Conservation (phyloP, 306 rosid species). For the Quillaja saponaria region DNA sequence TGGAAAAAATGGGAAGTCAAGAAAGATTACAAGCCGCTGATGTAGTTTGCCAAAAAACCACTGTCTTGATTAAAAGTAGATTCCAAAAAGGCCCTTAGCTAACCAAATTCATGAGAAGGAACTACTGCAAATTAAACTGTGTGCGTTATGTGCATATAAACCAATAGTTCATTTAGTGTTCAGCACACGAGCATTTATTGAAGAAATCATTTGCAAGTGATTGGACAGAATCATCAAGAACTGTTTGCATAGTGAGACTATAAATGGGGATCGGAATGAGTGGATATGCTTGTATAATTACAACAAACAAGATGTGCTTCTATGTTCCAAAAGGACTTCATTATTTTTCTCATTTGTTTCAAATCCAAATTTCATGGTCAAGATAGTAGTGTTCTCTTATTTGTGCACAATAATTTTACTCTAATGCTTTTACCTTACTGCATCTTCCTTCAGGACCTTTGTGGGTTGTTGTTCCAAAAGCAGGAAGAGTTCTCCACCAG, state of each 20-base stretch:
- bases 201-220: background rate
- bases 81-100: background rate
- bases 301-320: too few relatives aligned
- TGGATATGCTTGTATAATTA: too few relatives aligned
- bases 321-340: too few relatives aligned
- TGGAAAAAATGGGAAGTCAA: constrained; percentile 17
- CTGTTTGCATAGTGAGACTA: background rate
- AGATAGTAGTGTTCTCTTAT: background rate
- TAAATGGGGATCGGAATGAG: too few relatives aligned
- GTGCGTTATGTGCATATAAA: background rate
- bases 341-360: background rate
- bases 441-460: constrained; percentile 84
- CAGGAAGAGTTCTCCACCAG: constrained; percentile 92
- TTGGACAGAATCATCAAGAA: background rate
- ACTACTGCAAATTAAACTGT: background rate
- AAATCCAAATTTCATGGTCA: background rate
- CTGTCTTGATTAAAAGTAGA: background rate
- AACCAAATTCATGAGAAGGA: background rate
- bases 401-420: background rate
- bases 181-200: background rate
- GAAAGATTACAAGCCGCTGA: constrained; percentile 11
- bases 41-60: background rate
- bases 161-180: background rate
- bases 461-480: constrained; percentile 88
- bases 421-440: constrained; percentile 87